Conservation (phyloP, 495 filamentous ascomycete genomes). For the Podospora australis region DNA sequence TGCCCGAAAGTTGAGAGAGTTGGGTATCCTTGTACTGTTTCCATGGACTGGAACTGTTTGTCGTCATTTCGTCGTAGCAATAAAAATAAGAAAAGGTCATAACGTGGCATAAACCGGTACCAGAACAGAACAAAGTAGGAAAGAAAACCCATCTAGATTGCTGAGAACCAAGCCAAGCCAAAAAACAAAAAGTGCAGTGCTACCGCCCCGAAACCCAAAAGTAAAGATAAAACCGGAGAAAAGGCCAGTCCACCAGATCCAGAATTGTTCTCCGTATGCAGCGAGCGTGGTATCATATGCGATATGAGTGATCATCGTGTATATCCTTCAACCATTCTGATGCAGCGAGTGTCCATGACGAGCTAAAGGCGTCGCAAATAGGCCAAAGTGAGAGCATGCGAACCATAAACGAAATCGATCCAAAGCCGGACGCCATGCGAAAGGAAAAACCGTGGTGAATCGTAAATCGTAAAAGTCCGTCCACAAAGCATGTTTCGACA, state of each 20-base stretch:
- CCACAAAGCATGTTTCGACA: neutral
- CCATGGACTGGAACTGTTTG: constrained; percentile 1
- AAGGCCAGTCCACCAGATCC: neutral
- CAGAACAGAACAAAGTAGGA: constrained; percentile 1
- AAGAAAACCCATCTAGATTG: constrained; percentile 5
- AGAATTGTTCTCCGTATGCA: constrained; percentile 5
- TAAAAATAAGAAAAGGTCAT: constrained; percentile 14
- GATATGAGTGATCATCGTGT: constrained; percentile 10
- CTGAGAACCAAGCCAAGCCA: neutral
- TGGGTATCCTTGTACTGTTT: constrained; percentile 9
- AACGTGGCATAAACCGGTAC: constrained; percentile 10
- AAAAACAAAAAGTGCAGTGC: neutral
- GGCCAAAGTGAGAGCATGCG: no score
- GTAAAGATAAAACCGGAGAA: neutral
- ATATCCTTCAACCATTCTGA: constrained; percentile 10
- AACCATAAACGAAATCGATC: neutral
- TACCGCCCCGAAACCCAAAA: neutral
- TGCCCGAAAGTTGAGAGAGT: constrained; percentile 1
- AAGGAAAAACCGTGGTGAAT: neutral
- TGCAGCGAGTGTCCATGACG: constrained; percentile 22
- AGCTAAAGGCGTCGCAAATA: no score
- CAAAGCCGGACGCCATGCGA: neutral
- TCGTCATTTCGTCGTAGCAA: constrained; percentile 2
- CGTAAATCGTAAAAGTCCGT: neutral
- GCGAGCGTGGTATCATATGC: constrained; percentile 13